Evolutionary conservation across 495 filamentous ascomycete genomes (phyloP), one percentile per base, ranked within the genome.

Genomic region (Penicillium herquei): DNA sequence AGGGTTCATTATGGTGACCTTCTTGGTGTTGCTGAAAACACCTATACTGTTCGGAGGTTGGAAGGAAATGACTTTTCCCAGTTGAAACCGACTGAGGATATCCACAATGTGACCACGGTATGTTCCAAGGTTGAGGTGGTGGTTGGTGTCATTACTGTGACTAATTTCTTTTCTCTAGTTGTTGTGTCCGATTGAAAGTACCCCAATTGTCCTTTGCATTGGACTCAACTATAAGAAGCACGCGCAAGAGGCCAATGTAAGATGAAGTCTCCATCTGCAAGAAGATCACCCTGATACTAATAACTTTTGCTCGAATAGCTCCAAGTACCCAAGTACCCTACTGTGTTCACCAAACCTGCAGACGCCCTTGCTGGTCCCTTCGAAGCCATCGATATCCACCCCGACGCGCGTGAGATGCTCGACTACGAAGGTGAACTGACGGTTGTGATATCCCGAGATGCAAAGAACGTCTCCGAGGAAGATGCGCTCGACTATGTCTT

Each of bases 371-470:
- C 81, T 0, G 84, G 83, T 2, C 87, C 86, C 5, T 84, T 84
- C 54, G 73, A 78, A 0, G 49, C 56, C 2, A 82, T 89, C 48
- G 81, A 81, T 16, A 70, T 88, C 34, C 81, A 79, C 42, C 71
- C 71, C 4, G 57, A 81, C 17, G 82, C 84, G 0, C 66, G 61
- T 13, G 51, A 64, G 7, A 39, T 57, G 8, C 60, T 66, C 8
- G 88, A 91, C 64, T 91, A 88, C 58, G 88, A 91, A 64, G 87
- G 83, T 60, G 88, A 92, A 68, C 76, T 92, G 9, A 84, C 89
- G 6, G 75, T 78, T 21, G 63, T 91, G 1, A 89, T 90, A 56
- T 84, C 84, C 11, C 83, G 81, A 68, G 64, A 78, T 21, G 83
- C 79, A 44, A 64, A 67, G 13, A 80, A 91, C 53, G 79, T 91